Evolutionary conservation across 2,329 filamentous ascomycete species (phyloP), one percentile per base, ranked within the genome.

Genomic region (Sporothrix pallida): DNA sequence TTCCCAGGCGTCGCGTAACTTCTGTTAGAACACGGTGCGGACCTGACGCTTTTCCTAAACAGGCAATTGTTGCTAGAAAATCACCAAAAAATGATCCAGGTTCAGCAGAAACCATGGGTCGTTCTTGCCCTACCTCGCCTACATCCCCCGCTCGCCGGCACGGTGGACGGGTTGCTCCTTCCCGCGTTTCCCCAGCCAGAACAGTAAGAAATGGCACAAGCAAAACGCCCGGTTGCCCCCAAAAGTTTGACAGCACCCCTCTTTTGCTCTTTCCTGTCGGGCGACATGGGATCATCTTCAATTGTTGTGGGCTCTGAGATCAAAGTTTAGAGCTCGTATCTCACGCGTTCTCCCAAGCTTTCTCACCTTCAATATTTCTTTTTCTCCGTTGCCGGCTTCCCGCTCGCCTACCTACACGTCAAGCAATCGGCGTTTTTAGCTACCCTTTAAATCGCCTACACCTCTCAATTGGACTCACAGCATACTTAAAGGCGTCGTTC

Each of bases 141-240:
- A 20, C 42, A 60, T 60, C 56, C 56, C 56, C 23, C 60, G 31
- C 60, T 65, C n/a, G 9, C 60, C 60, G 60, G 60, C 20, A n/a
- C 15, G 60, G 60, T 44, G 37, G 60, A 31, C 60, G 60, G 60
- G 46, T 65, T 46, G 60, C 60, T 44, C 60, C 31, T 65, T 65
- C 60, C 60, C 31, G 58, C 26, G 26, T 31, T 31, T 31, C 54
- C 23, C 54, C 23, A 31, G 13, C 20, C 26, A 37, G 7, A 37
- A 6, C 31, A 37, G 31, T 37, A 37, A 37, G 31, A 37, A 37
- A 37, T 6, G 31, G 31, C 31, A 17, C 56, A 56, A 13, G n/a
- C 20, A 23, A 56, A 13, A 2, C 9, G n/a, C 17, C n/a, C 2
- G n/a, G n/a, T 54, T n/a, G 23, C 20, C 9, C 58, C 17, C 9